A percentile compares a stretch with the other conserved stretches of the same genome.
Conservation (phyloP, 257 asterid genomes). For the Anisodus tanguticus region DNA sequence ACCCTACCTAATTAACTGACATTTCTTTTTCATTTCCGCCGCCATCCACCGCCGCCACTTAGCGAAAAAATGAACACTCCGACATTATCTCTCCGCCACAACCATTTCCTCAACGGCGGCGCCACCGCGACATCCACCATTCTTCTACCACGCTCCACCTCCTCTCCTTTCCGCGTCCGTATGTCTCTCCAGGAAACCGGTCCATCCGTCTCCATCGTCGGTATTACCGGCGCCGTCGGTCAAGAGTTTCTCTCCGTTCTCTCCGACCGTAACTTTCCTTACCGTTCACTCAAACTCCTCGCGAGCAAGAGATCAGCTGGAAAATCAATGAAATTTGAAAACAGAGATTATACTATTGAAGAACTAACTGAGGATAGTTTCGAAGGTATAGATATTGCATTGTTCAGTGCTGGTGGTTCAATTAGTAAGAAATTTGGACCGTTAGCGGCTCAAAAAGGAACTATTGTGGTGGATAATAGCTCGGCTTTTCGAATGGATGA, state of each 20-base stretch:
- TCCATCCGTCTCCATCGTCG: conserved; percentile 90
- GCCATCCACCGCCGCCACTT: conserved; percentile 28
- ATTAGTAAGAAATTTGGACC: conserved; percentile 90
- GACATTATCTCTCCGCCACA: conserved; percentile 51
- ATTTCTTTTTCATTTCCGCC: neutral
- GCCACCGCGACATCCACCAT: conserved; percentile 27
- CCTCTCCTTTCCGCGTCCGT: conserved; percentile 47
- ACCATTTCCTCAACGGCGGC: conserved; percentile 33
- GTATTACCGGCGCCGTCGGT: conserved; percentile 96
- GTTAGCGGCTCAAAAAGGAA: conserved; percentile 70
- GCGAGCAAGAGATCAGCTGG: conserved; percentile 91
- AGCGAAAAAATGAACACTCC: conserved; percentile 56
- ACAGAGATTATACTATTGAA: conserved; percentile 53
- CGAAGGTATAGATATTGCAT: conserved; percentile 75
- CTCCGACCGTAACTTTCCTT: conserved; percentile 81
- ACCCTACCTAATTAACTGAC: neutral
- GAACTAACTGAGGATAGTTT: conserved; percentile 72
- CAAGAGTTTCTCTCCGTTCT: conserved; percentile 91
- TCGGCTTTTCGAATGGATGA: conserved; percentile 96
- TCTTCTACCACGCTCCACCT: conserved; percentile 36
- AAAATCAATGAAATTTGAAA: conserved; percentile 54
- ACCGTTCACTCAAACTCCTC: conserved; percentile 83
- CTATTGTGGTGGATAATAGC: conserved; percentile 93
- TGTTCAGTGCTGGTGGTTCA: conserved; percentile 92
- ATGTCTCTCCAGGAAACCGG: conserved; percentile 85